A percentile compares a stretch with the other conserved stretches of the same genome.
These are phyloP conservation scores for Colletotrichum limetticola DNA, from an alignment of 2,329 filamentous ascomycete species.

Conservation along the genomic window DNA sequence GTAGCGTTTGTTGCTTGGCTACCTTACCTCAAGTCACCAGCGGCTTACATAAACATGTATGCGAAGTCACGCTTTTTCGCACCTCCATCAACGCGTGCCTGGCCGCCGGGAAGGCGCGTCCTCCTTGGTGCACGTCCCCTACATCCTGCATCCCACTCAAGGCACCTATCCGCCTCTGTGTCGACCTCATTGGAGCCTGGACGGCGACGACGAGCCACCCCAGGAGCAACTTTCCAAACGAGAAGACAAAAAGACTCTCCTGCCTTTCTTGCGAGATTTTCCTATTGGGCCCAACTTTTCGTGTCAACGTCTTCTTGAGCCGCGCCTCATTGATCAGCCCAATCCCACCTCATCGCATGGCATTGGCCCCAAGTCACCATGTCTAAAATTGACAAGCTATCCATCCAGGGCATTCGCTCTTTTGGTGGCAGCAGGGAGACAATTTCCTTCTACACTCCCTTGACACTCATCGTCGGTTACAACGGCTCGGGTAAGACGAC, in stretches of 20 bases:
- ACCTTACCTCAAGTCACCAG: no score
- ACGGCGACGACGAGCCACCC: background rate
- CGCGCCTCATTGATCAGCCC: background rate
- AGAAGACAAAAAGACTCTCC: background rate
- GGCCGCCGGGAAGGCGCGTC: background rate
- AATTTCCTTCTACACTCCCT: conserved; percentile 88
- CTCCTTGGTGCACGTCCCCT: background rate
- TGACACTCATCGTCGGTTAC: conserved; percentile 96
- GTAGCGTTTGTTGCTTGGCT: no score
- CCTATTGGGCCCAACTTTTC: background rate
- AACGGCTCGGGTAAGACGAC: conserved; percentile 99
- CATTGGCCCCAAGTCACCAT: conserved; percentile 46
- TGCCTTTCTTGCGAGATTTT: background rate
- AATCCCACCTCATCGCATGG: background rate
- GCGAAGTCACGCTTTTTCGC: conserved; percentile 23
- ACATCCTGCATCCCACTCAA: background rate
- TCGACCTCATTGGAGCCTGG: conserved; percentile 8
- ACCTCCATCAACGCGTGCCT: conserved; percentile 8
- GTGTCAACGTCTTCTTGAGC: background rate
- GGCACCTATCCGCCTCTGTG: background rate
- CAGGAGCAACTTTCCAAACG: background rate
- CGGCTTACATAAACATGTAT: background rate
- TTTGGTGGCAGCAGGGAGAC: conserved; percentile 80
- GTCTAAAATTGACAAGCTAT: conserved; percentile 91
- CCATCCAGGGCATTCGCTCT: conserved; percentile 84